These are phyloP conservation scores for Beauveria pseudobassiana DNA, from an alignment of 2,329 filamentous ascomycete species.

Conservation along the genomic window DNA sequence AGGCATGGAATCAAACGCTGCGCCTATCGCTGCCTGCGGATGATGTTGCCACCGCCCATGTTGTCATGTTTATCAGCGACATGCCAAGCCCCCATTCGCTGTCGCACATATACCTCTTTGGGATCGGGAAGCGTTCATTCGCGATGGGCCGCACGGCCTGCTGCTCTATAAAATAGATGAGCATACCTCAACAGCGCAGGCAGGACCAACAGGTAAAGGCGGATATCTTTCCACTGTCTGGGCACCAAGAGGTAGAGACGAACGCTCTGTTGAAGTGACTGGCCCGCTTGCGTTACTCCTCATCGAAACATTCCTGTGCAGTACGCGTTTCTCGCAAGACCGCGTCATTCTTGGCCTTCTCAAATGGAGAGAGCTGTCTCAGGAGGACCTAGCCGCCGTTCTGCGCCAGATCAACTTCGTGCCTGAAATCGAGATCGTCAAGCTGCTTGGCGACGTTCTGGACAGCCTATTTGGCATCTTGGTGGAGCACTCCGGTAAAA, in stretches of 20 bases:
- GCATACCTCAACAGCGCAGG: conserved; percentile 62
- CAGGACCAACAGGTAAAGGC: conserved; percentile 61
- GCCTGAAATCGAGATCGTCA: conserved; percentile 95
- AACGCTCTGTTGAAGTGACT: conserved; percentile 65
- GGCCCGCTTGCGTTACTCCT: conserved; percentile 74
- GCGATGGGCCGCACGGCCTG: conserved; percentile 74
- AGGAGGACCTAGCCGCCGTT: conserved; percentile 63
- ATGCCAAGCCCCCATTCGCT: conserved; percentile 84
- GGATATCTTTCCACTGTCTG: conserved; percentile 84
- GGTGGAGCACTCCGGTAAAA: conserved; percentile 87
- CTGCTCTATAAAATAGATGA: conserved; percentile 90
- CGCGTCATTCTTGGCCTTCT: conserved; percentile 75
- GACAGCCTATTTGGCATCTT: conserved; percentile 87
- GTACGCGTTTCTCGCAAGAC: conserved; percentile 91
- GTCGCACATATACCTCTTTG: conserved; percentile 90
- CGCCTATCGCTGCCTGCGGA: conserved; percentile 70
- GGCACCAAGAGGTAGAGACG: conserved; percentile 59
- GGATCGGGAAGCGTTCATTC: conserved; percentile 83
- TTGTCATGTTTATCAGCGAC: conserved; percentile 86
- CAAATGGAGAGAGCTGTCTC: conserved; percentile 73
- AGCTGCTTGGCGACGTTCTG: conserved; percentile 81
- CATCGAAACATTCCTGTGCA: conserved; percentile 82
- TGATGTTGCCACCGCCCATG: conserved; percentile 74
- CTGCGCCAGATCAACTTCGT: conserved; percentile 85
- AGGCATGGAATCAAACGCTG: conserved; percentile 83